Percentiles rank a stretch among this genome's conserved stretches.
phyloP scores from a whole-genome alignment of 225 moss, liverwort and hornwort genomes.

The Ulota crispa region DNA sequence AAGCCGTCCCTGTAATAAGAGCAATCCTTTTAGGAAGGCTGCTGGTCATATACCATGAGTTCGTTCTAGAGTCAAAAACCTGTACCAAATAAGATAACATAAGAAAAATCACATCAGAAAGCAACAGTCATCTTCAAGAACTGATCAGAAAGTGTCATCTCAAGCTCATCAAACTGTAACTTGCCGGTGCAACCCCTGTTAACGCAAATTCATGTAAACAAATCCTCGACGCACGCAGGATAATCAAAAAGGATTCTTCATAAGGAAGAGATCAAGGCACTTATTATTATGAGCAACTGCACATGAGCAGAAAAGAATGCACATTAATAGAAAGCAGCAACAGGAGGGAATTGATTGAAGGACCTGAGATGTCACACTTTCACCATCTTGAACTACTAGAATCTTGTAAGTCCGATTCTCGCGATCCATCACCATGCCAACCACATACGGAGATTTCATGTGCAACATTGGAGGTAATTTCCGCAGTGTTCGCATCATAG shows the following conservation, averaged over 20 bases:
- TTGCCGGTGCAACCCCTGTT: neutral
- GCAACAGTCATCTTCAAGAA: neutral
- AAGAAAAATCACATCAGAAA: neutral
- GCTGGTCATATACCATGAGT: constrained; percentile 71
- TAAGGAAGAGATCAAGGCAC: neutral
- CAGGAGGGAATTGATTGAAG: neutral
- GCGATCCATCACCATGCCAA: constrained; percentile 80
- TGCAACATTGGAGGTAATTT: constrained; percentile 65
- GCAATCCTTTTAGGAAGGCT: constrained; percentile 75
- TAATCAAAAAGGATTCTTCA: neutral
- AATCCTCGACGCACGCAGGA: neutral
- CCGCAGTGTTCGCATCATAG: constrained; percentile 65
- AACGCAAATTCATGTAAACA: neutral
- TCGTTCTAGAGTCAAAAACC: constrained; percentile 76
- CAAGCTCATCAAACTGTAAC: neutral
- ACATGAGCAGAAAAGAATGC: neutral
- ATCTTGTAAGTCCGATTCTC: constrained; percentile 63
- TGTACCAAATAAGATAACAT: constrained; percentile 30
- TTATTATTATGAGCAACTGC: neutral
- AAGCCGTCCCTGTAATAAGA: constrained; percentile 70
- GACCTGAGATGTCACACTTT: constrained; percentile 66
- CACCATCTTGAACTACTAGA: constrained; percentile 79
- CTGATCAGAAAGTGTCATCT: neutral
- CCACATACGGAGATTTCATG: constrained; percentile 81
- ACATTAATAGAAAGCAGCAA: neutral